Base-by-base conservation (phyloP, 495 filamentous ascomycete genomes). In the Apiosordaria backusii region DNA sequence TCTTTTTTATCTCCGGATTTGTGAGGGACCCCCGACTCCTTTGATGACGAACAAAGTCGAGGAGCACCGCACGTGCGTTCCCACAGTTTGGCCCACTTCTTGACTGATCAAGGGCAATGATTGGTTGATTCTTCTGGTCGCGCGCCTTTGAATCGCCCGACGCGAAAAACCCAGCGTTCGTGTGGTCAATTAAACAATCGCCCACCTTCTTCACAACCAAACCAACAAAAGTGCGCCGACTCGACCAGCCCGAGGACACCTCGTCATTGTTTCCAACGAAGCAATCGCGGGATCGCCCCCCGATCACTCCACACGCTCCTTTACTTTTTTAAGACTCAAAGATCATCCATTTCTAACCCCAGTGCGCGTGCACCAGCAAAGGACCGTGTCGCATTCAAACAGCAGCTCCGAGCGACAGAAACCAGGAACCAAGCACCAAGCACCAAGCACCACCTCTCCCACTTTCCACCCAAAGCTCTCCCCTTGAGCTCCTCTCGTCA, bases 171-270 rank as follows among this genome's bases (percentile, higher is more conserved):
- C 68, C 68, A 65, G 68, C 52, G 66, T 73, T 55, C 66, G 57
- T 45, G 19, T 63, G 62, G 65, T 73, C 66, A 71, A 71, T 75
- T 69, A 73, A 75, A 71, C 71, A 73, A 71, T 65, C 69, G 62
- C 63, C 55, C 35, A 45, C 35, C 35, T 45, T 45, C 35, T 13
- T 15, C 35, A 45, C 10, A 6, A 7, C 4, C 18, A 19, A 45
- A 52, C 54, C 25, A 26, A 59, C 26, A 24, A 62, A 29, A 26
- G 40, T 24, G 27, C 22, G 59, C 29, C 50, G 21, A 16, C 50
- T 45, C 52, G 61, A 57, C 10, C 22, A 40, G 52, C 23, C 57
- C 50, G 45, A 24, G 29, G 57, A 57, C 53, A 21, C 29, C 25
- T n/a, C 6, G 9, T 45, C 35, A 45, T 64, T 29, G 19, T 23